A percentile compares a stretch with the other conserved stretches of the same genome.
phyloP scores from a whole-genome alignment of 352 stramenopile genomes.

The Pythium brassicae region DNA sequence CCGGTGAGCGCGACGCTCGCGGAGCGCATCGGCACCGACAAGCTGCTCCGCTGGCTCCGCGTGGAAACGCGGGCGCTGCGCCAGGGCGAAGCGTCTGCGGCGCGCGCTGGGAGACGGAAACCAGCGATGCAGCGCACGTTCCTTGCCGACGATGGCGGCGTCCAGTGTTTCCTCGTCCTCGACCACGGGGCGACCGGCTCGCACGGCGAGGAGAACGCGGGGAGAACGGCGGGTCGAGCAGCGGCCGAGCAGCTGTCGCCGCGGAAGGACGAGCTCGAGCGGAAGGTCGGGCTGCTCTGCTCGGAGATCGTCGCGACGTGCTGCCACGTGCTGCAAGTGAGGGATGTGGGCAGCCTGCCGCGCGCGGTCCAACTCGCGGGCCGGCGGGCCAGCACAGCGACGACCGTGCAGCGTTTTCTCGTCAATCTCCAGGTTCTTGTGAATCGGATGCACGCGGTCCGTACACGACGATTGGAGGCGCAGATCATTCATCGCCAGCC shows the following conservation, averaged over 20 bases:
- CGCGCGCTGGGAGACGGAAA: background rate
- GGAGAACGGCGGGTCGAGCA: background rate
- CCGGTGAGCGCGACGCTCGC: slow-evolving; percentile 10
- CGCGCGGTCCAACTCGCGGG: slow-evolving; percentile 2
- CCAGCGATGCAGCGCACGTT: slow-evolving; percentile 13
- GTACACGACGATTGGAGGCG: background rate
- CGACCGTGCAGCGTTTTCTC: slow-evolving; percentile 10
- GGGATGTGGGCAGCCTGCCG: slow-evolving; percentile 16
- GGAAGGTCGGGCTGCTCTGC: slow-evolving; percentile 23
- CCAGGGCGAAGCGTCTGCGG: background rate
- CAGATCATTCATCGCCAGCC: too few relatives aligned
- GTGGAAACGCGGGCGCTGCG: slow-evolving; percentile 17
- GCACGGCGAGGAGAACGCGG: background rate
- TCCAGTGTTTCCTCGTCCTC: slow-evolving; percentile 25
- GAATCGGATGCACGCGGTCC: slow-evolving; percentile 7
- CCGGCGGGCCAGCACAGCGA: slow-evolving; percentile 1
- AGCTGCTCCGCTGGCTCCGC: slow-evolving; percentile 25
- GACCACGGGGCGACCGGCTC: slow-evolving; percentile 8
- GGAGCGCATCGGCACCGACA: slow-evolving; percentile 26
- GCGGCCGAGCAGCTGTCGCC: background rate
- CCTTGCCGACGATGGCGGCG: slow-evolving; percentile 12
- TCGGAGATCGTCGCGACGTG: slow-evolving; percentile 31
- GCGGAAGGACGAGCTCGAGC: slow-evolving; percentile 15
- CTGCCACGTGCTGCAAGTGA: slow-evolving; percentile 18
- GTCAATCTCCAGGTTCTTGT: slow-evolving; percentile 2